Base-by-base conservation (phyloP, 106 monocot genomes). In the Allium cepa region DNA sequence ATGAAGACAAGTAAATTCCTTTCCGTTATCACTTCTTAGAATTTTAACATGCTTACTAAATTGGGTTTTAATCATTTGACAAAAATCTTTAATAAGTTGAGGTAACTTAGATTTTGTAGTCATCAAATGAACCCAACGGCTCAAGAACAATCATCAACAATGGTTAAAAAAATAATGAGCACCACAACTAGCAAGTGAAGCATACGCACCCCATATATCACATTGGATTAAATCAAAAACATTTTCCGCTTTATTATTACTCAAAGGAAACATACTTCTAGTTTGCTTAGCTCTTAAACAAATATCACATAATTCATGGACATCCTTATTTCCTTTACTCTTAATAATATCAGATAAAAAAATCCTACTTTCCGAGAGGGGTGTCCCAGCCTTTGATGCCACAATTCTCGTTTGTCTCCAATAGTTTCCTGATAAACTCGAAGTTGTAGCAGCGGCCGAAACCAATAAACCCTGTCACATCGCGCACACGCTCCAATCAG, bases 211-310 rank as follows among this genome's bases (percentile, higher is more conserved):
- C 18, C n/a, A 12, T 46, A 26, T 36, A 16, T 64, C 13, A 9
- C 63, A 64, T 0, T 64, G 63, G 11, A 47, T 9, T 36, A 16
- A 47, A 64, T 47, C 14, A 64, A 64, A 47, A 64, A 27, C 10
- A 64, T 64, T 4, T 12, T 15, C 18, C 10, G 60, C 8, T n/a
- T n/a, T 60, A 60, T 26, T 17, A 7, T 9, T 26, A 60, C 18
- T 11, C 13, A 15, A n/a, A 9, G 60, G 60, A 60, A 60, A 60
- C 8, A 0, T 27, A 9, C 10, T 46, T 63, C 63, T 63, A 18
- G 63, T 47, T 63, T 63, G 46, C 46, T 63, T 63, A 45, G n/a
- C 63, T 46, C 60, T 60, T n/a, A 8, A 17, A 17, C 22, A 26
- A n/a, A 17, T 17, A 60, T 60, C 22, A 26, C 17, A 60, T n/a